Evolutionary conservation across 2,329 filamentous ascomycete genomes (phyloP).

Genomic region (Pyrenophora tritici-repentis): DNA sequence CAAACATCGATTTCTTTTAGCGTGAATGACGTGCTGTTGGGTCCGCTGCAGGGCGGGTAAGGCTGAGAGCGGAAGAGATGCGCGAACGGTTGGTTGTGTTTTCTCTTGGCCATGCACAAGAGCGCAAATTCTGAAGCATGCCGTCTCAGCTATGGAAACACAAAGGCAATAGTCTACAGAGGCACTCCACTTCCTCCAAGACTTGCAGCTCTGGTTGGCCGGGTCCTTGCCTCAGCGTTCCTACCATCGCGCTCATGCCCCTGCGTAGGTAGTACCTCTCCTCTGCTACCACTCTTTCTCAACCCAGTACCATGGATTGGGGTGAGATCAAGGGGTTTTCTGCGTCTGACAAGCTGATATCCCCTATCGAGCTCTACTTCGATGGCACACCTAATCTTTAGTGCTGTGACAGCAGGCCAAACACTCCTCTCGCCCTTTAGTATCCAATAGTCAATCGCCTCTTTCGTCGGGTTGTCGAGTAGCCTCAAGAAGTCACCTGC

Average conservation of each 20-base stretch:
- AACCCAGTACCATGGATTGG: conserved; percentile 18
- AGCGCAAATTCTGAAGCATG: background rate
- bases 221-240: conserved; percentile 10
- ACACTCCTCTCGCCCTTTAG: conserved; percentile 81
- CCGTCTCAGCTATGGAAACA: too few relatives aligned
- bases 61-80: conserved; percentile 9
- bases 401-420: conserved; percentile 84
- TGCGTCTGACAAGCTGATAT: conserved; percentile 76
- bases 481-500: conserved; percentile 74
- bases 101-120: background rate
- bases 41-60: conserved; percentile 18
- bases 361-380: conserved; percentile 87
- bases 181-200: conserved; percentile 26
- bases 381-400: conserved; percentile 80
- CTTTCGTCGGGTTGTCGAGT: conserved; percentile 79
- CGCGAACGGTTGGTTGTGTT: background rate
- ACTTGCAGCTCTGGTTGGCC: conserved; percentile 35
- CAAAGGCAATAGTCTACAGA: background rate
- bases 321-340: conserved; percentile 48
- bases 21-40: conserved; percentile 36
- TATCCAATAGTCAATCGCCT: conserved; percentile 84
- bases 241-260: conserved; percentile 16
- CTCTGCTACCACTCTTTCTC: conserved; percentile 31
- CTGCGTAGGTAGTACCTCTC: conserved; percentile 20
- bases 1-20: conserved; percentile 30